These are phyloP conservation scores for Lotmaria passim DNA, from an alignment of 208 protist genomes.

Conservation along the genomic window DNA sequence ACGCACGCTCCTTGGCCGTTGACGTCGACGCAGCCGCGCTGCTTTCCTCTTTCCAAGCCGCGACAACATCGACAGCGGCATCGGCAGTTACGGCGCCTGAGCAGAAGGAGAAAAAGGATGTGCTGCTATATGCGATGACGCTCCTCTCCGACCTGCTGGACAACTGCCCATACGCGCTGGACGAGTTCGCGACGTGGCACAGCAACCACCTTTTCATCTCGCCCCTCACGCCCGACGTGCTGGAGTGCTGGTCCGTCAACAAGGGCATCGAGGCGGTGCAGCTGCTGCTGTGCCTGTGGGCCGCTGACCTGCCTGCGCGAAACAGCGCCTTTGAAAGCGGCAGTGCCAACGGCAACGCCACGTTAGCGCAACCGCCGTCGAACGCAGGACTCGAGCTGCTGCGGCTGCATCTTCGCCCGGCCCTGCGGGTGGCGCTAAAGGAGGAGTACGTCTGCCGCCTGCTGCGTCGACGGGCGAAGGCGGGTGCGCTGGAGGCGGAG, in stretches of 20 bases:
- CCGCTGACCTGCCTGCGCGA: conserved; percentile 19
- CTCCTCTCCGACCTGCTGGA: conserved; percentile 71
- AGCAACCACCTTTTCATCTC: conserved; percentile 34
- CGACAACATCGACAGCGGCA: neutral
- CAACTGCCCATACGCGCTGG: conserved; percentile 44
- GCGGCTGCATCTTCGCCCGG: conserved; percentile 30
- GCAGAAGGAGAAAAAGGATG: conserved; percentile 19
- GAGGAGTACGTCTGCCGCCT: conserved; percentile 47
- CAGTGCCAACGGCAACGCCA: neutral
- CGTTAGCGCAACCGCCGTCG: neutral
- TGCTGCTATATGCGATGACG: conserved; percentile 52
- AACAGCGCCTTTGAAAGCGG: too few species aligned
- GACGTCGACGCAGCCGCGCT: neutral
- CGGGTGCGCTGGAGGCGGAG: conserved; percentile 25
- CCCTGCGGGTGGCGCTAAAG: conserved; percentile 30
- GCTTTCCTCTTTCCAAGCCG: neutral
- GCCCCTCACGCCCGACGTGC: conserved; percentile 38
- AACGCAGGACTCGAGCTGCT: conserved; percentile 37
- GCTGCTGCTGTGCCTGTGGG: conserved; percentile 45
- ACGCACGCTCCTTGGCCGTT: conserved; percentile 17
- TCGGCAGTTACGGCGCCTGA: neutral
- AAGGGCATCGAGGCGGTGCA: conserved; percentile 34
- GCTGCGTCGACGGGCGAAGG: conserved; percentile 31
- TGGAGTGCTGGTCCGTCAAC: conserved; percentile 5
- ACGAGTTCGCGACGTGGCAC: conserved; percentile 64